Conservation (phyloP, 2,329 filamentous ascomycete genomes). For the Pseudonectria buxi region DNA sequence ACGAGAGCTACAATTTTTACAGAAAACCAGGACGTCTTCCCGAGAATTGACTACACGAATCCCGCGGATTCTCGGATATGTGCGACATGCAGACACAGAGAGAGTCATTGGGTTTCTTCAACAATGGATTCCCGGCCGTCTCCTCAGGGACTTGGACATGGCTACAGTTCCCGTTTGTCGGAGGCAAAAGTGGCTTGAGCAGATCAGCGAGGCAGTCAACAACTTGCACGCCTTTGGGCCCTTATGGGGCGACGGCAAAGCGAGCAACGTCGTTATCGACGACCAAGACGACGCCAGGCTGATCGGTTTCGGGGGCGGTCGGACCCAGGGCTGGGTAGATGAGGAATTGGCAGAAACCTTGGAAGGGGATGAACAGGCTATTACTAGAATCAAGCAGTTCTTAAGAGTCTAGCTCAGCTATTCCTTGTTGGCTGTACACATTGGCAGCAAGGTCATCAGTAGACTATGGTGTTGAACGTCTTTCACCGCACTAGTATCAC, state of each 20-base stretch:
- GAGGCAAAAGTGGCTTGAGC: conserved; percentile 14
- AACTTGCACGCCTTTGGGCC: conserved; percentile 21
- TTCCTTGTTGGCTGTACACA: no score
- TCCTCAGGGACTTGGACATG: conserved; percentile 8
- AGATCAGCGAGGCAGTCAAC: conserved; percentile 21
- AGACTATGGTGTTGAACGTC: no score
- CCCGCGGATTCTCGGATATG: conserved; percentile 12
- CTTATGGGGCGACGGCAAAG: conserved; percentile 27
- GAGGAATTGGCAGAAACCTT: conserved; percentile 28
- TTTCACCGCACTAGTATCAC: no score
- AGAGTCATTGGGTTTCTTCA: conserved; percentile 11
- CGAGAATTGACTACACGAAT: conserved; percentile 5
- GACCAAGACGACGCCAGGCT: conserved; percentile 29
- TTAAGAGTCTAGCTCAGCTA: no score
- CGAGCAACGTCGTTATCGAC: conserved; percentile 32
- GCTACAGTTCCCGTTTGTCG: conserved; percentile 1
- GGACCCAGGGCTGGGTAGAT: conserved; percentile 34
- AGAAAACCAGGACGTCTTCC: conserved; percentile 7
- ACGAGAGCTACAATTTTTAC: conserved; percentile 11
- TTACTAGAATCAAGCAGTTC: conserved; percentile 5
- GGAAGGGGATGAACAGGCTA: conserved; percentile 29
- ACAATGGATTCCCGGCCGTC: conserved; percentile 11
- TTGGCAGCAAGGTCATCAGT: no score
- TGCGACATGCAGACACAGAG: conserved; percentile 5
- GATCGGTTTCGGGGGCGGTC: conserved; percentile 34